Evolutionary conservation across 2,329 filamentous ascomycete genomes (phyloP).

Genomic region (Penicillium sp.): DNA sequence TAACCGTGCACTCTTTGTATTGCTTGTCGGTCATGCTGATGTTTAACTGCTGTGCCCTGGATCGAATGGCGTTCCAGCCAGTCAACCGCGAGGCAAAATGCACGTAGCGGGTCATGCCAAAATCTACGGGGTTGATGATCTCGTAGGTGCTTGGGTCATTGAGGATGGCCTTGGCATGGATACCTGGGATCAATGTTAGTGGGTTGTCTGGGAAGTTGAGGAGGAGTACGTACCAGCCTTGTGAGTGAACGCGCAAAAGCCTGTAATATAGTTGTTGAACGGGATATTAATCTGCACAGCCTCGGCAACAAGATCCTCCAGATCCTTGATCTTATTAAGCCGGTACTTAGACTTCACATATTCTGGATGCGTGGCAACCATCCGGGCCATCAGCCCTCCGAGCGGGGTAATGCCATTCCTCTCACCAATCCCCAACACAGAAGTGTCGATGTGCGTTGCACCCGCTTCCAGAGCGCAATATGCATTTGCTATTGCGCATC

Average conservation of each 20-base stretch:
- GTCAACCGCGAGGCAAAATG: slow-evolving; percentile 83
- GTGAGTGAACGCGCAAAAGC: slow-evolving; percentile 78
- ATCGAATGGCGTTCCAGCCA: slow-evolving; percentile 96
- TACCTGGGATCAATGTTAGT: no score
- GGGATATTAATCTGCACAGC: slow-evolving; percentile 82
- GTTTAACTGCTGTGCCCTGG: slow-evolving; percentile 80
- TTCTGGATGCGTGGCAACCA: slow-evolving; percentile 81
- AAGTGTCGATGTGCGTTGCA: slow-evolving; percentile 73
- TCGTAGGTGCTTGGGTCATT: slow-evolving; percentile 87
- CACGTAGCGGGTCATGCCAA: slow-evolving; percentile 83
- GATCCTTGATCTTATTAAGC: slow-evolving; percentile 84
- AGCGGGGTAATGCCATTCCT: slow-evolving; percentile 70
- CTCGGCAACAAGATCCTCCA: slow-evolving; percentile 82
- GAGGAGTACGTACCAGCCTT: no score
- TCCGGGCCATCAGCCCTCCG: slow-evolving; percentile 67
- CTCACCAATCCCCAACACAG: slow-evolving; percentile 86
- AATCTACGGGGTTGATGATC: slow-evolving; percentile 85
- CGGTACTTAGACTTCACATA: slow-evolving; percentile 90
- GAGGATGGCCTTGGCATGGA: slow-evolving; percentile 83
- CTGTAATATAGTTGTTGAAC: slow-evolving; percentile 82
- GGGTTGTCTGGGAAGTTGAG: no score
- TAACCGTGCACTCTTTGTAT: slow-evolving; percentile 77
- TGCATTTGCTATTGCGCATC: slow-evolving; percentile 86
- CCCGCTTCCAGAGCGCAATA: slow-evolving; percentile 86
- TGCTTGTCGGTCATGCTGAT: slow-evolving; percentile 76